Evolutionary conservation across 345 rosid genomes (phyloP), one percentile per base, ranked within the genome.

Genomic region (Tarenaya hassleriana): DNA sequence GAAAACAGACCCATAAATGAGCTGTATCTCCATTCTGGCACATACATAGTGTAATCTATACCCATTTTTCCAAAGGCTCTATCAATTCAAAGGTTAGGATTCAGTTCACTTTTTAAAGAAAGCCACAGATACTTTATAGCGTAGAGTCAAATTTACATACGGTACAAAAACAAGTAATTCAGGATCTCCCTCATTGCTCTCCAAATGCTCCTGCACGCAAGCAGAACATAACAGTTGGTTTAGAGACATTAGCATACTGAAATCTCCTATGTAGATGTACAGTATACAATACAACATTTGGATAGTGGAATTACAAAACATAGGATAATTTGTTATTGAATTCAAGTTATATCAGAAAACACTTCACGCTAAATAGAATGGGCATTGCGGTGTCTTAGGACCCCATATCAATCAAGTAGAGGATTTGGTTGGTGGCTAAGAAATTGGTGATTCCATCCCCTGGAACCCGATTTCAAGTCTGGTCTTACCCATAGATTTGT

Each of bases 131-230:
- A 21, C 31, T 4, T 47, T 37, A 4, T 52, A 37, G 31, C 29
- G 0, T 34, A 58, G 8, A 49, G 49, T 7, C 6, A 14, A 37
- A 1, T 31, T 14, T 8, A 77, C 96, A 61, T 74, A 87, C 98
- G 98, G 98, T 47, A 91, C 75, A 73, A 68, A 87, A 37, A 91
- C 88, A 61, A 91, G 89, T 55, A 91, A 75, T 71, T 91, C 98
- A 16, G 98, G 96, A 65, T 91, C 98, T 34, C 90, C 96, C 12
- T 87, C 95, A 64, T 84, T 91, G 76, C 96, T 91, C 67, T 80
- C 88, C 90, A 87, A 71, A 74, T 70, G 75, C 56, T 73, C 96
- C 98, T 91, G 77, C 46, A 45, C 4, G 5, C 20, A 39, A 45
- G 5, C 16, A 53, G 24, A 53, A 61, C 9, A 41, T 15, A 47